These are phyloP conservation scores for Beauveria australis DNA, from an alignment of 2,329 filamentous ascomycete genomes.

Conservation along the genomic window DNA sequence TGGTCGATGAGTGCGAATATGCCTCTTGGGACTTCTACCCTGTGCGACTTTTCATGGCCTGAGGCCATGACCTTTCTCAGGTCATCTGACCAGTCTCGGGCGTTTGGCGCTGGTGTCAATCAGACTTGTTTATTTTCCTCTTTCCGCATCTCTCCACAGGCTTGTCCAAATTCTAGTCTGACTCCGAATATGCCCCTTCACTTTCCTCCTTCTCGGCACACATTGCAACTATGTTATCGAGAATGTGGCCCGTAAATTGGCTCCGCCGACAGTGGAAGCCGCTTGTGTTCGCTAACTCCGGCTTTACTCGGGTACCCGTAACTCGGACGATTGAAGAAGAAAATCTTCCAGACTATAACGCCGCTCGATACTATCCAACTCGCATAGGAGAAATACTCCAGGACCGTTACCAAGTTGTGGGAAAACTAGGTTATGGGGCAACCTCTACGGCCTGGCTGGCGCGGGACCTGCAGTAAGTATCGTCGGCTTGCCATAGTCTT, in stretches of 20 bases:
- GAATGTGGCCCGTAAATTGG: not conserved
- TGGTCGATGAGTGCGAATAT: not conserved
- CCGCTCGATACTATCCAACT: constrained; percentile 18
- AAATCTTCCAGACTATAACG: constrained; percentile 16
- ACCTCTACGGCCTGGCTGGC: constrained; percentile 21
- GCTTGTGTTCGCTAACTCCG: constrained; percentile 2
- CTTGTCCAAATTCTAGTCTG: not conserved
- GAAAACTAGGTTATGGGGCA: constrained; percentile 21
- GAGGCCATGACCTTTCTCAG: not conserved
- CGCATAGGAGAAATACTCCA: constrained; percentile 17
- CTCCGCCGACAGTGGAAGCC: not conserved
- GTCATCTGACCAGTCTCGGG: not conserved
- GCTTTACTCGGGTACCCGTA: constrained; percentile 4
- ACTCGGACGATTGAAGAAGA: constrained; percentile 19
- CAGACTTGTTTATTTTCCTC: not conserved
- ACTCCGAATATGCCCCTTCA: not conserved
- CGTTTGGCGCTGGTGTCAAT: not conserved
- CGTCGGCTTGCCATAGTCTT: not conserved
- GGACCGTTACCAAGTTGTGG: constrained; percentile 18
- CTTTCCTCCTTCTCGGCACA: not conserved
- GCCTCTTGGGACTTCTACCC: not conserved
- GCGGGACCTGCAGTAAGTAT: constrained; percentile 16
- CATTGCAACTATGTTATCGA: not conserved
- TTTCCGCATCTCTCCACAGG: not conserved
- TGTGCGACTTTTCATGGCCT: not conserved